Evolutionary conservation across 352 stramenopile genomes (phyloP), one percentile per base, ranked within the genome.

Genomic region (Phytophthora pisi): DNA sequence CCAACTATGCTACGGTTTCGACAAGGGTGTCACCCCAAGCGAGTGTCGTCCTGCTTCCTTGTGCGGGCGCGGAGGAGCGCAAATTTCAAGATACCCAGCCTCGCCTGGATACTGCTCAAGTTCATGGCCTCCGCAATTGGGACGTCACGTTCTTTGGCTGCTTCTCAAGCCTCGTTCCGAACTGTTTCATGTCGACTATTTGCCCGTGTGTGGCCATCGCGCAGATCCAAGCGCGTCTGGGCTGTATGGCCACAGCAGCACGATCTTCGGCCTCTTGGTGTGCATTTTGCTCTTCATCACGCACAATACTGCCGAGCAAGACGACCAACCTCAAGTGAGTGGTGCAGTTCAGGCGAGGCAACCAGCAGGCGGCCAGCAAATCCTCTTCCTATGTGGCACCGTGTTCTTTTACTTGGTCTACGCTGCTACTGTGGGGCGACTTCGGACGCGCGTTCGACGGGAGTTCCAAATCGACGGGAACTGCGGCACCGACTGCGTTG

Each of bases 381-480:
- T 60, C 13, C 66, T 77, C 26, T 68, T 74, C 40, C 45, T 73
- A 28, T 58, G 59, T 2, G 60, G 53, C 11, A 52, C 69, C 0
- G 20, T 61, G 7, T 54, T 64, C 36, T 60, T 81, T 40, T 26
- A 50, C 16, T 46, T 74, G 2, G 55, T 74, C 45, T 75, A 69
- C 38, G 20, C 53, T 0, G 51, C 74, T 11, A 66, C 54, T n/a
- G 28, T 85, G 15, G 73, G 66, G 34, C 60, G 65, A 0, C 42
- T 82, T 10, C 78, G 75, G 3, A 46, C 46, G 20, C 42, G 42
- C 10, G 75, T 82, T 1, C 79, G 82, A 18, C 68, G 63, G 8
- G 52, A 76, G n/a, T 81, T 81, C 61, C 56, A 81, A 40, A 81
- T 90, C 59, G 51, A 66, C 7, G 82, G 81, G 4, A 60, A 43